A percentile compares a stretch with the other conserved stretches of the same genome.
phyloP scores from a whole-genome alignment of 2,329 filamentous ascomycete genomes.

The Claviceps maximensis region DNA sequence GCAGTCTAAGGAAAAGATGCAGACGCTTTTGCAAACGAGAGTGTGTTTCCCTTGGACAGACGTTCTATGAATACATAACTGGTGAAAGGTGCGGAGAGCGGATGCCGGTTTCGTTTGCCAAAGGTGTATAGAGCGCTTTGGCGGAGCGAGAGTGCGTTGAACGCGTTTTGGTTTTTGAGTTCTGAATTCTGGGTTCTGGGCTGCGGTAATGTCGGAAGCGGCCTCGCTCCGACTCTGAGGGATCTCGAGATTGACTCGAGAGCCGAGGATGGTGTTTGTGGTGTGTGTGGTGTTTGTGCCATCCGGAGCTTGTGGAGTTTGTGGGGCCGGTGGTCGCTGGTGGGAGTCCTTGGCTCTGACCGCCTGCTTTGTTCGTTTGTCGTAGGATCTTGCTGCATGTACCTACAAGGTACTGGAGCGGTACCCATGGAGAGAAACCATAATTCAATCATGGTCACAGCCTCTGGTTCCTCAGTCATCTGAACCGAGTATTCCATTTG shows the following conservation, averaged over 20 bases:
- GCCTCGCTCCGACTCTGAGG: too few species aligned
- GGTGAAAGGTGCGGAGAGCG: not conserved
- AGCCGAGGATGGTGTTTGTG: not conserved
- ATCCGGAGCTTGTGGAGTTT: too few species aligned
- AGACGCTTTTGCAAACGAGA: not conserved
- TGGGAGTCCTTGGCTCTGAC: not conserved
- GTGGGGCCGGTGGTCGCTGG: not conserved
- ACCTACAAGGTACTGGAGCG: too few species aligned
- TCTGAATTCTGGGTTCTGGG: too few species aligned
- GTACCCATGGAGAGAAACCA: too few species aligned
- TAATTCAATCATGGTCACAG: too few species aligned
- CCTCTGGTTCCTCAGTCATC: too few species aligned
- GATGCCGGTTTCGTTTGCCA: too few species aligned
- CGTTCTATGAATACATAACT: not conserved
- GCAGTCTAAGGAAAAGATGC: not conserved
- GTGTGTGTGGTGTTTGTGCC: not conserved
- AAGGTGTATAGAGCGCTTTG: not conserved
- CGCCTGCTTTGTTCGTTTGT: constrained; percentile 3
- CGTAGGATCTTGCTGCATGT: too few species aligned
- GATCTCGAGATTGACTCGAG: not conserved
- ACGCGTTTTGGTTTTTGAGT: too few species aligned
- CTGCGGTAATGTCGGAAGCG: not conserved
- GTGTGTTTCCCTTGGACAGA: not conserved
- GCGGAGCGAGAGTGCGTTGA: not conserved
- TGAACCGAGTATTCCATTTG: too few species aligned